Base-by-base conservation (phyloP, 192 early-diverging fungal species). In the Linnemannia schmuckeri region DNA sequence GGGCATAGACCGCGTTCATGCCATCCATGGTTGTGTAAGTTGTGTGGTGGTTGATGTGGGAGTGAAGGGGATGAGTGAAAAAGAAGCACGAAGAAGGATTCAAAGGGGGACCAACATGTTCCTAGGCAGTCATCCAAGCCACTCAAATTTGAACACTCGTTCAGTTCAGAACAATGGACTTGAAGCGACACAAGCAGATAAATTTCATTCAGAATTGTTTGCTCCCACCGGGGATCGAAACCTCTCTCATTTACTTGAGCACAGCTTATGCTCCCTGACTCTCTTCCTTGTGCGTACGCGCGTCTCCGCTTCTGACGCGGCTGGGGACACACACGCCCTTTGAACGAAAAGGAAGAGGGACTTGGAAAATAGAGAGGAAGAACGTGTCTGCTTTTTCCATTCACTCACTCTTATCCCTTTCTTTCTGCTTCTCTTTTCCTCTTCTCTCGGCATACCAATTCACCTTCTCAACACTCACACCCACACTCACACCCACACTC, bases 1-100 rank as follows among this genome's bases (percentile, higher is more conserved):
- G 94, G 12, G 97, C 97, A 88, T 98, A 99, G 74, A 97, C 93
- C 52, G 96, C 96, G 80, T 82, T 90, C 89, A 90, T 90, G 70
- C 83, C 81, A 40, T 85, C 87, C 81, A 88, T 83, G n/a, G 57
- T 66, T 66, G 61, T 55, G 38, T 78, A 57, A 79, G 38, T 44
- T 80, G 41, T 61, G 70, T 44, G 44, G 35, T 57, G 37, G 55
- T 37, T 55, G 68, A 37, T 42, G 78, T 40, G 52, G 61, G 54
- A 75, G 49, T 52, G 44, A 42, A 74, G 68, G 57, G 70, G 52
- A 57, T 42, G 75, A 66, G 61, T 57, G 22, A 42, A 68, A 44
- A 63, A 70, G 76, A 70, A 70, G 38, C n/a, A 42, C 66, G 33
- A 47, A 22, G 66, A 69, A 55, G 70, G 46, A 70, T 75, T 63